Evolutionary conservation across 495 filamentous ascomycete species (phyloP).

Genomic region (Penicillium turbatum): DNA sequence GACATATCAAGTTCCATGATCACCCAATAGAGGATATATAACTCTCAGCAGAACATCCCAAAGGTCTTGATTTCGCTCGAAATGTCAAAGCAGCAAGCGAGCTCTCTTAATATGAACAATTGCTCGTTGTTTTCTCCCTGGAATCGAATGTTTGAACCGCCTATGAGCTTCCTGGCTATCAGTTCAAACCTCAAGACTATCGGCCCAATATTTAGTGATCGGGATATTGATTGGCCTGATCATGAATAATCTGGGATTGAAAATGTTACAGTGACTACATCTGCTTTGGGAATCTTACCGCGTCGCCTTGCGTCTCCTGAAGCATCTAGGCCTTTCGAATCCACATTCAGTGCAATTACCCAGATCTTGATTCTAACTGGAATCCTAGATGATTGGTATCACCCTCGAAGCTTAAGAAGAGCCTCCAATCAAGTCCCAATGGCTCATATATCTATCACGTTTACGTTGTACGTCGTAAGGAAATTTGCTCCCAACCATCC

Average conservation of each 20-base stretch:
- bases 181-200: neutral
- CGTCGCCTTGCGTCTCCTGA: constrained; percentile 5
- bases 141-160: neutral
- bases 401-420: constrained; percentile 10
- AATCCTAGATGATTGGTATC: neutral
- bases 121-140: neutral
- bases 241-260: neutral
- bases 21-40: neutral
- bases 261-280: neutral
- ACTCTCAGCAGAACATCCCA: neutral
- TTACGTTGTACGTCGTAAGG: neutral
- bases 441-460: neutral
- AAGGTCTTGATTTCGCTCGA: neutral
- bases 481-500: neutral
- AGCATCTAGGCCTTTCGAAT: constrained; percentile 9
- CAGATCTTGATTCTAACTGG: neutral
- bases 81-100: too few relatives aligned
- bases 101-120: neutral
- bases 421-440: neutral
- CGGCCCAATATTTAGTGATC: neutral
- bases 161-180: neutral
- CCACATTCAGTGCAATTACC: neutral
- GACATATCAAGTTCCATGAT: neutral
- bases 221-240: neutral
- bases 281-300: constrained; percentile 5